Evolutionary conservation across 371 early-diverging fungal species (phyloP).

Genomic region (Saksenaea vasiformis): DNA sequence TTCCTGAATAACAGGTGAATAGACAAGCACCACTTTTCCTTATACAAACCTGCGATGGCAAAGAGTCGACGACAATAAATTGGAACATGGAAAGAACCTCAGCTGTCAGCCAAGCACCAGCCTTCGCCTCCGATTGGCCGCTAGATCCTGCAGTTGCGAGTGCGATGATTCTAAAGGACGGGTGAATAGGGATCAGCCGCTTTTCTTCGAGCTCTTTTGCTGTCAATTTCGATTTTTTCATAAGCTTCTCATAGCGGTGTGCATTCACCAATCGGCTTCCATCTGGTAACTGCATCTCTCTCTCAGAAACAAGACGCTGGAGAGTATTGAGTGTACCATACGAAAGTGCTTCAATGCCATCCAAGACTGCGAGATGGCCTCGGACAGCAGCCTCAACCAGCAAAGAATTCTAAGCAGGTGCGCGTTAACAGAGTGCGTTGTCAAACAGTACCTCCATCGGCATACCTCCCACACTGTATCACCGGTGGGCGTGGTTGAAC

Average conservation of each 20-base stretch:
- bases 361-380: conserved; percentile 75
- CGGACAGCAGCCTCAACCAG: conserved; percentile 76
- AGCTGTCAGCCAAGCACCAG: conserved; percentile 71
- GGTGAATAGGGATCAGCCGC: conserved; percentile 66
- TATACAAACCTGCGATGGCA: conserved; percentile 43
- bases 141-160: conserved; percentile 64
- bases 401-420: conserved; percentile 54
- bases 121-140: conserved; percentile 43
- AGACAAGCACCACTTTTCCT: background rate
- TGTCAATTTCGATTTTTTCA: conserved; percentile 48
- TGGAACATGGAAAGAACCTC: conserved; percentile 77
- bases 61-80: conserved; percentile 70
- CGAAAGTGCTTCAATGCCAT: conserved; percentile 74
- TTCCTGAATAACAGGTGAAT: conserved; percentile 40
- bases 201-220: conserved; percentile 49
- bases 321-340: conserved; percentile 75
- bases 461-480: conserved; percentile 72
- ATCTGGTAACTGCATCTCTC: conserved; percentile 77
- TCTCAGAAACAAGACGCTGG: conserved; percentile 69
- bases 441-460: background rate
- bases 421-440: background rate
- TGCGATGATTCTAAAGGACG: conserved; percentile 78
- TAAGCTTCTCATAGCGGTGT: conserved; percentile 59
- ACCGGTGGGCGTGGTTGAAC: conserved; percentile 72
- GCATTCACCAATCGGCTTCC: conserved; percentile 66